Base-by-base conservation (phyloP, 805 yeast genomes). In the Metschnikowia colocasiae region DNA sequence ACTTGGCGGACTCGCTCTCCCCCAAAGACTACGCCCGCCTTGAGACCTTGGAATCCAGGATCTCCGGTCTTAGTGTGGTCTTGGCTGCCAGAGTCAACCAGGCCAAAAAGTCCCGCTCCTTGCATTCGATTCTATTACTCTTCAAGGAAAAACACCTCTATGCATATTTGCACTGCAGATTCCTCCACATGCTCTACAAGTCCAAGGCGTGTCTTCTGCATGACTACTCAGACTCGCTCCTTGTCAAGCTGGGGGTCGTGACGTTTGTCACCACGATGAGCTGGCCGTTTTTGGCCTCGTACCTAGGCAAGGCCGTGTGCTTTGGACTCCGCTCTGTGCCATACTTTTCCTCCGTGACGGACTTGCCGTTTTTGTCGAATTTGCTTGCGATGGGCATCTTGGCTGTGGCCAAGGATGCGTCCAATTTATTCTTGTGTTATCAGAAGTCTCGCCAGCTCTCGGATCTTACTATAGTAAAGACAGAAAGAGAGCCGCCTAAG, bases 211-310 rank as follows among this genome's bases (percentile, higher is more conserved):
- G 75, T 46, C 32, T 69, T 16, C 51, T 52, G 22, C 56, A 67
- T 44, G 75, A 72, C 54, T 72, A 63, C 50, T 64, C 75, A 5
- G 23, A 51, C 2, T 44, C 62, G 2, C 53, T 67, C 7, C 43
- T 60, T 2, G 37, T 46, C 20, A 56, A 54, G 19, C 67, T 70
- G 18, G 47, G 54, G 4, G 54, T 67, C 1, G 51, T 69, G 12
- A 48, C 65, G 30, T 52, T 59, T 8, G 43, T 69, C 13, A 62
- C 74, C 10, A 67, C 75, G 2, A 22, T 67, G n/a, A 15, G 64
- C 33, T 71, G 76, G 76, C 76, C 76, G 12, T 67, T 61, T 45
- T 31, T 64, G 10, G 62, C 71, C 7, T 61, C 73, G 0, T 65
- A 66, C 42, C 26, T 68, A 2, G 75, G 76, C 1, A 40, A 40